Percentiles rank a stretch among this genome's conserved stretches.
These are phyloP conservation scores for Phialemoniopsis sp. DNA, from an alignment of 2,329 filamentous ascomycete genomes.

Conservation along the genomic window DNA sequence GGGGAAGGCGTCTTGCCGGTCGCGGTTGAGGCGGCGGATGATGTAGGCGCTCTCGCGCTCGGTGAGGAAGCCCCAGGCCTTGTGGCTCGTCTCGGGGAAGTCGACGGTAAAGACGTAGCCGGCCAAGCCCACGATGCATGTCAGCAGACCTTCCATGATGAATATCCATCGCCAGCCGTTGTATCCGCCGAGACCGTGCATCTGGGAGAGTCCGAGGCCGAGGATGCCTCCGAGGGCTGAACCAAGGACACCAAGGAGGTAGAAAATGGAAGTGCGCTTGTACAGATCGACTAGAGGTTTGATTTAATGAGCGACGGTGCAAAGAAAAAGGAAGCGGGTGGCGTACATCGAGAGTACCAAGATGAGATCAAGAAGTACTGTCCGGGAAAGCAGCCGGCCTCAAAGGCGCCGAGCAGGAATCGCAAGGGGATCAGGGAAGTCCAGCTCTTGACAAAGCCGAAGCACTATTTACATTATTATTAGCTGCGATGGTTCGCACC, in stretches of 20 bases:
- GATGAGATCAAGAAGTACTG: too few species aligned
- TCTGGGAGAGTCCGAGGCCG: neutral
- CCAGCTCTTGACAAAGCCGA: constrained; percentile 11
- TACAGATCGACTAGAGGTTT: constrained; percentile 10
- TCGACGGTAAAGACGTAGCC: constrained; percentile 15
- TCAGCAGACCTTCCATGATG: constrained; percentile 9
- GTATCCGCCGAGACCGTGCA: constrained; percentile 2
- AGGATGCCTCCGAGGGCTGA: neutral
- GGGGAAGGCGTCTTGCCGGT: constrained; percentile 9
- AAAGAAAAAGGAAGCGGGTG: too few species aligned
- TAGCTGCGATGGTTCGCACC: too few species aligned
- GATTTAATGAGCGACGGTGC: too few species aligned
- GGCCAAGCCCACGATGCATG: constrained; percentile 4
- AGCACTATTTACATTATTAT: constrained; percentile 1
- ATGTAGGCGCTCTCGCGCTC: constrained; percentile 5
- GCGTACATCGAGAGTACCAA: too few species aligned
- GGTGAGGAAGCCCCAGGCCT: constrained; percentile 7
- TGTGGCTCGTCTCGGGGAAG: constrained; percentile 10
- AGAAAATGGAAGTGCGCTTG: neutral
- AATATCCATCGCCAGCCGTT: constrained; percentile 11
- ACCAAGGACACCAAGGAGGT: neutral
- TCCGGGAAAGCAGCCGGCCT: constrained; percentile 10
- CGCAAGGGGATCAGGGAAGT: constrained; percentile 4
- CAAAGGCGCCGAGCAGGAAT: constrained; percentile 12
- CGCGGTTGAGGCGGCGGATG: constrained; percentile 9